Conservation (phyloP, 495 filamentous ascomycete genomes). For the Lophiostoma macrostomum region DNA sequence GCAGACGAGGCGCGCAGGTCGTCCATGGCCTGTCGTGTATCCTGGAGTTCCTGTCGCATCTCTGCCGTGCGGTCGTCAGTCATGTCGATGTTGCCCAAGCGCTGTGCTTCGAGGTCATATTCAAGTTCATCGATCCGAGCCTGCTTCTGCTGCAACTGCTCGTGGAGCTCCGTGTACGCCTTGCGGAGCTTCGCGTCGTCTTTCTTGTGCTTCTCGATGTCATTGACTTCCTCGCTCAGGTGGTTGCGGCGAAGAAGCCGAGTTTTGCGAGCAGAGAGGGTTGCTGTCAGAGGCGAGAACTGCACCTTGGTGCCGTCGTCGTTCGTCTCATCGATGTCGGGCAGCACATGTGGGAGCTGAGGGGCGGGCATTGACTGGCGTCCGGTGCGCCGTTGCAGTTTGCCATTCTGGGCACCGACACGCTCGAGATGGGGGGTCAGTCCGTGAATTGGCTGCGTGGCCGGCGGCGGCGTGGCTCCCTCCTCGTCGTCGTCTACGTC, state of each 20-base stretch:
- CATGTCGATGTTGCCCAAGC: slow-evolving; percentile 34
- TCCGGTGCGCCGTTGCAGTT: too few species aligned
- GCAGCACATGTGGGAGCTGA: slow-evolving; percentile 16
- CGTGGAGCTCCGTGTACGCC: slow-evolving; percentile 26
- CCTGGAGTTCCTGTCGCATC: slow-evolving; percentile 30
- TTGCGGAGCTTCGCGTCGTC: slow-evolving; percentile 22
- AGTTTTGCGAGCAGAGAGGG: slow-evolving; percentile 67
- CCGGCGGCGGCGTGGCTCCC: slow-evolving; percentile 2
- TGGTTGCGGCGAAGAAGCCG: slow-evolving; percentile 67
- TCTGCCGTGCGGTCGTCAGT: slow-evolving; percentile 25
- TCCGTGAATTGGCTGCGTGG: slow-evolving; percentile 19
- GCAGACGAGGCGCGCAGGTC: slow-evolving; percentile 13
- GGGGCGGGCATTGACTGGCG: too few species aligned
- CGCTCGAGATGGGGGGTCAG: slow-evolving; percentile 29
- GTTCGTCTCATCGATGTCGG: not conserved
- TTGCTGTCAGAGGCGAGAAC: slow-evolving; percentile 66
- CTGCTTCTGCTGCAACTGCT: slow-evolving; percentile 35
- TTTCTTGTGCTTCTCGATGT: slow-evolving; percentile 44
- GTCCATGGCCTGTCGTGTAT: slow-evolving; percentile 25
- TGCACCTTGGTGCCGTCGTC: slow-evolving; percentile 43
- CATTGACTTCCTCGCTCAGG: slow-evolving; percentile 72
- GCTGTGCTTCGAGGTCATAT: slow-evolving; percentile 34
- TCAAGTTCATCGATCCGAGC: slow-evolving; percentile 27
- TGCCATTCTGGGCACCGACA: slow-evolving; percentile 4
- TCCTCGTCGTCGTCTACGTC: slow-evolving; percentile 10